phyloP scores from a whole-genome alignment of 371 early-diverging fungal genomes.

The Mucor piriformis region DNA sequence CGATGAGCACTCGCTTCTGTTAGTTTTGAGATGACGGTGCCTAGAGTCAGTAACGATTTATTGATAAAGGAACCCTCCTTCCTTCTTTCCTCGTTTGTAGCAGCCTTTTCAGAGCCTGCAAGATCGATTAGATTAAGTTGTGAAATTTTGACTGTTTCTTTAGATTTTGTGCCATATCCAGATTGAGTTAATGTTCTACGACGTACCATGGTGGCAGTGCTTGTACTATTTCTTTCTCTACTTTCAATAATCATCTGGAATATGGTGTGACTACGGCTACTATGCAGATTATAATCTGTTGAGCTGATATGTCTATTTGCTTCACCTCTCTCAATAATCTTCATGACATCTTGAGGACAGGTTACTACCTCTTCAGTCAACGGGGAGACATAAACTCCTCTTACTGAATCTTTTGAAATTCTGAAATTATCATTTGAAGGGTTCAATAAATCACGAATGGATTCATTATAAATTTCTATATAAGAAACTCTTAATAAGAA shows the following conservation, averaged over 20 bases:
- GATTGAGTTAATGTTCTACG: conserved; percentile 17
- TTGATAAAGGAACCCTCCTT: conserved; percentile 96
- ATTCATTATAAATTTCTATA: conserved; percentile 97
- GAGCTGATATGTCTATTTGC: conserved; percentile 81
- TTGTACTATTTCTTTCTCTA: conserved; percentile 26
- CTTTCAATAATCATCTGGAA: conserved; percentile 82
- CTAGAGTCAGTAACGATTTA: conserved; percentile 83
- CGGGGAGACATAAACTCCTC: conserved; percentile 87
- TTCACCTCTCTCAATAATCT: conserved; percentile 83
- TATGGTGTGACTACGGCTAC: conserved; percentile 94
- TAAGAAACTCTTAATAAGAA: conserved; percentile 92
- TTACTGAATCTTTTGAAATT: conserved; percentile 55
- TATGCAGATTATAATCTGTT: conserved; percentile 90
- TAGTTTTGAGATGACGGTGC: conserved; percentile 88
- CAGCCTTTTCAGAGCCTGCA: conserved; percentile 96
- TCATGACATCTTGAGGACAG: conserved; percentile 78
- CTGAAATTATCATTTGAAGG: conserved; percentile 78
- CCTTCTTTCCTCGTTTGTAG: conserved; percentile 73
- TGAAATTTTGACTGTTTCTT: conserved; percentile 64
- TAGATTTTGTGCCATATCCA: conserved; percentile 15
- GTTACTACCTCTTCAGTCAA: conserved; percentile 90
- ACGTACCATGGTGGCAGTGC: conserved; percentile 10
- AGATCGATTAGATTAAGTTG: conserved; percentile 90
- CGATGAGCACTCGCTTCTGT: conserved; percentile 18
- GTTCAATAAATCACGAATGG: conserved; percentile 77